Conservation (phyloP, 345 rosid species). For the Geranium rotundifolium region DNA sequence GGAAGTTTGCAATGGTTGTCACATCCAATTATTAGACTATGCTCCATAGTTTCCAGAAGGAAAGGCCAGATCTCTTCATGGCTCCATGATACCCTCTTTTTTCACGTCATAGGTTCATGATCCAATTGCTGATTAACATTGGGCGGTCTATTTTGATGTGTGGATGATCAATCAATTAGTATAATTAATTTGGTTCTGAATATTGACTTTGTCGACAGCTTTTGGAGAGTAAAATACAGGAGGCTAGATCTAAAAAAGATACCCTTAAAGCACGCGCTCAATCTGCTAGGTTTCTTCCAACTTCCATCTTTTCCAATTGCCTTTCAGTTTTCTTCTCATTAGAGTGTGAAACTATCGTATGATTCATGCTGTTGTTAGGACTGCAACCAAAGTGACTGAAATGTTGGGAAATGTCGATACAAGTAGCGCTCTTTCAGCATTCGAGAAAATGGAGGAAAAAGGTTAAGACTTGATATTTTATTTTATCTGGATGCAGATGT, state of each 20-base stretch:
- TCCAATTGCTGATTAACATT: neutral
- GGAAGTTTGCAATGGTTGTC: too few species aligned
- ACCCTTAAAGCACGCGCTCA: slow-evolving; percentile 45
- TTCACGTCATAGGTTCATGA: too few species aligned
- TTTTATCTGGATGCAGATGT: neutral
- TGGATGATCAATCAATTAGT: neutral
- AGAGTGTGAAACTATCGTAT: neutral
- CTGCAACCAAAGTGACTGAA: slow-evolving; percentile 70
- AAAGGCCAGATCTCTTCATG: too few species aligned
- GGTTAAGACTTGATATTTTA: slow-evolving; percentile 21
- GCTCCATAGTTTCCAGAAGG: too few species aligned
- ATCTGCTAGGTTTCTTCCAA: slow-evolving; percentile 34
- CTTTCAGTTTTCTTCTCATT: neutral
- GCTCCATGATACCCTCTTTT: too few species aligned
- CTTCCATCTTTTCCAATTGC: neutral
- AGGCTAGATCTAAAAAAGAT: slow-evolving; percentile 51
- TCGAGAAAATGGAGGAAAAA: slow-evolving; percentile 81
- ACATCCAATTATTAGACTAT: too few species aligned
- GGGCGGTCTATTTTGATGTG: neutral
- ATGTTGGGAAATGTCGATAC: slow-evolving; percentile 71
- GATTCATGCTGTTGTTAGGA: slow-evolving; percentile 27
- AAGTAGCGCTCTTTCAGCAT: slow-evolving; percentile 63
- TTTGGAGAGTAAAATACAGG: slow-evolving; percentile 49
- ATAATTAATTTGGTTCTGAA: neutral
- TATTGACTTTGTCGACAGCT: slow-evolving; percentile 20